phyloP scores from a whole-genome alignment of 139 green algal species.

The Chlorella sp. region DNA sequence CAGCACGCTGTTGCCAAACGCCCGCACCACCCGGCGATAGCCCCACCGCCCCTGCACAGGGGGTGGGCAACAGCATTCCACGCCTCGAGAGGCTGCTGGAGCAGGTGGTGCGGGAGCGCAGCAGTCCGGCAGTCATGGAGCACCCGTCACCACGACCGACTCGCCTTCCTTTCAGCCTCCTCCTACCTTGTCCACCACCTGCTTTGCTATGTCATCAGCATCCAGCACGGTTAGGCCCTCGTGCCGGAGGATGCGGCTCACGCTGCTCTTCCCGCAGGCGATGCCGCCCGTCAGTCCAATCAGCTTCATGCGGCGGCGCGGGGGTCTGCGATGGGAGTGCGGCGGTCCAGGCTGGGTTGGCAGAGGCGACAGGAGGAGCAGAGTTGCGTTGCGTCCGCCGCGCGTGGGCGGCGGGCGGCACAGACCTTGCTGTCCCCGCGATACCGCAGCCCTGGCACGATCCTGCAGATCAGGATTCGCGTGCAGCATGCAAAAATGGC shows the following conservation, averaged over 20 bases:
- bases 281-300: constrained; percentile 88
- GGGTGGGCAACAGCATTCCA: neutral
- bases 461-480: too few relatives aligned
- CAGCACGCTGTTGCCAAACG: constrained; percentile 58
- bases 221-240: constrained; percentile 68
- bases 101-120: neutral
- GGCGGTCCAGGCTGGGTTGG: too few relatives aligned
- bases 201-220: constrained; percentile 69
- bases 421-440: too few relatives aligned
- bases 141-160: neutral
- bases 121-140: neutral
- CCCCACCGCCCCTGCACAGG: constrained; percentile 69
- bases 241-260: constrained; percentile 39
- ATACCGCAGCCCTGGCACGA: too few relatives aligned
- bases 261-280: constrained; percentile 79
- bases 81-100: neutral
- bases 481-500: too few relatives aligned
- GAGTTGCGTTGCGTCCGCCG: neutral
- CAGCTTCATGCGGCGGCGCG: constrained; percentile 81
- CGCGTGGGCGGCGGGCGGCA: too few relatives aligned
- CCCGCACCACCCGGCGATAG: constrained; percentile 55
- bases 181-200: constrained; percentile 54
- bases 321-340: too few relatives aligned
- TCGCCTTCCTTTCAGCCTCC: neutral
- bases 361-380: neutral